Evolutionary conservation across 192 early-diverging fungal genomes (phyloP).

Genomic region (Backusella parvicylindrica): DNA sequence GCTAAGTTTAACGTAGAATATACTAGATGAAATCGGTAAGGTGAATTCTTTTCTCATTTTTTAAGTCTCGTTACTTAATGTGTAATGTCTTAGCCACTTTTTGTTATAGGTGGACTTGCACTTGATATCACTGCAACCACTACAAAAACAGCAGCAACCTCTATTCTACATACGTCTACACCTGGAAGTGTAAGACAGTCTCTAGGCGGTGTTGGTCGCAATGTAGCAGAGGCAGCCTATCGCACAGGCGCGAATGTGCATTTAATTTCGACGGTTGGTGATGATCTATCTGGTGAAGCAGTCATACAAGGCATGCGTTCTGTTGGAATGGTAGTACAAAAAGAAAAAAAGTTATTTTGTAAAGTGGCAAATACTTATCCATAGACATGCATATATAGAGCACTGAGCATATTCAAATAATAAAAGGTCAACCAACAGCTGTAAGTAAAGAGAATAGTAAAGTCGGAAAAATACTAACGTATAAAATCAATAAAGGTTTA

Average conservation of each 20-base stretch:
- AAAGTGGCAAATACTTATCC: slow-evolving; percentile 4
- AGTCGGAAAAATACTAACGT: slow-evolving; percentile 4
- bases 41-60: neutral
- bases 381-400: slow-evolving; percentile 20
- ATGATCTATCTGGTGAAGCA: slow-evolving; percentile 61
- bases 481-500: slow-evolving; percentile 50
- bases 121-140: slow-evolving; percentile 76
- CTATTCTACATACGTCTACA: slow-evolving; percentile 59
- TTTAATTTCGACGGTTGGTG: slow-evolving; percentile 69
- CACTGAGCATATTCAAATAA: slow-evolving; percentile 27
- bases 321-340: slow-evolving; percentile 50
- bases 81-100: neutral
- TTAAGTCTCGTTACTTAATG: neutral
- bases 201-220: slow-evolving; percentile 90
- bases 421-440: slow-evolving; percentile 52
- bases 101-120: slow-evolving; percentile 86
- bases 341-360: neutral
- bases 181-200: slow-evolving; percentile 64
- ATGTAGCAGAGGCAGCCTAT: slow-evolving; percentile 81
- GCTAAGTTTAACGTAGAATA: neutral
- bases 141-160: neutral
- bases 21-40: neutral
- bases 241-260: slow-evolving; percentile 52
- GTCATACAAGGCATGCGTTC: slow-evolving; percentile 50
- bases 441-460: neutral